Evolutionary conservation across 2,329 filamentous ascomycete genomes (phyloP), one percentile per base, ranked within the genome.

Genomic region (Apiospora hydei): DNA sequence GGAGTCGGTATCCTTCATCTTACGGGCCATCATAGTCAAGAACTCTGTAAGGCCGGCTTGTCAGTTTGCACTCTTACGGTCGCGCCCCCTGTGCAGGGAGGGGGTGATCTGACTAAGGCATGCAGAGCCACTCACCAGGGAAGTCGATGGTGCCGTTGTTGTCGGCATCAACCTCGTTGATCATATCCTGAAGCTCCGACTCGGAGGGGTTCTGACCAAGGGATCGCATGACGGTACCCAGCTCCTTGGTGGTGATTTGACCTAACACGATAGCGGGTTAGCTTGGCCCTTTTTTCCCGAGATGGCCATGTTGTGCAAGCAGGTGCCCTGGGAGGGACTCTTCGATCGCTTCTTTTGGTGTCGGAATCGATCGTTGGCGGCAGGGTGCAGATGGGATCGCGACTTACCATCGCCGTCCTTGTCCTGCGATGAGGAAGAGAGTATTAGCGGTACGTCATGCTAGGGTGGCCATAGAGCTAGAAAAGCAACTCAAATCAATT

Each of bases 101-200:
- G 26, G 21, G n/a, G 49, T 34, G 5, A 2, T 30, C n/a, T 1
- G 47, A 26, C 34, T 38, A 53, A 46, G n/a, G 34, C 72, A 34
- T 69, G 30, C 53, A 18, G 5, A 61, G 21, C 51, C 26, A 67
- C 89, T 78, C 89, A 96, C 94, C 94, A 81, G 94, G 94, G 83
- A 96, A 96, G 83, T 96, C 94, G 80, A 96, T 96, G 77, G 94
- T 96, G 84, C 94, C 94, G 81, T 96, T 96, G 89, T 96, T 96
- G 86, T 96, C 94, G 79, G 93, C 93, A 80, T 96, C 94, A 76
- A 96, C 94, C 86, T 96, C 94, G 85, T 96, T 96, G 87, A 96
- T 96, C 94, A 96, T 96, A 82, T 96, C 94, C 85, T 96, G 94
- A 76, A 96, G 87, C 85, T 96, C 94, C 73, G 93, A 95, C 87